phyloP scores from a whole-genome alignment of 768 basidiomycete species.

The Tricholoma flavovirens region DNA sequence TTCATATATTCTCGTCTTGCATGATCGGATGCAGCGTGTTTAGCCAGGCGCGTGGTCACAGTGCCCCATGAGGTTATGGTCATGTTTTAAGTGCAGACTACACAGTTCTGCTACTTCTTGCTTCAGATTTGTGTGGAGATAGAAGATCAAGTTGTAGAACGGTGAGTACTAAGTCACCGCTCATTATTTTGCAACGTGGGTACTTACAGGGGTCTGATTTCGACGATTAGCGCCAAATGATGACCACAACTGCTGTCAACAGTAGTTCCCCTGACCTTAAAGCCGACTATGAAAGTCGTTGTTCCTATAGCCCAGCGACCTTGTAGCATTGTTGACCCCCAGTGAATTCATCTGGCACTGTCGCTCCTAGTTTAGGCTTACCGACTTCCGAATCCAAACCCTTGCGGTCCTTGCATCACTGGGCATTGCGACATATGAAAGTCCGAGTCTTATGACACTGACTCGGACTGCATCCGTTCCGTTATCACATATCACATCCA shows the following conservation, averaged over 20 bases:
- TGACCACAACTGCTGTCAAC: background rate
- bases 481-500: background rate
- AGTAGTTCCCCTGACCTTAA: background rate
- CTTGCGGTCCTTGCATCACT: constrained; percentile 4
- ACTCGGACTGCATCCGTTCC: background rate
- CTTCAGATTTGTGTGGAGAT: background rate
- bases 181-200: background rate
- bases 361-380: background rate
- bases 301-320: background rate
- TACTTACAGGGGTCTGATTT: background rate
- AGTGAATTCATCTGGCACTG: background rate
- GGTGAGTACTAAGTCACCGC: background rate
- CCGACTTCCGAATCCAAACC: constrained; percentile 1
- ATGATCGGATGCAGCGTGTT: background rate
- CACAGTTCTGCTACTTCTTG: background rate
- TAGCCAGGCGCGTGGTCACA: background rate
- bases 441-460: constrained; percentile 15
- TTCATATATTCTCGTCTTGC: background rate
- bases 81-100: background rate
- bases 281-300: background rate
- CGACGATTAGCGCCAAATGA: background rate
- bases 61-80: background rate
- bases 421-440: constrained; percentile 9
- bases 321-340: background rate
- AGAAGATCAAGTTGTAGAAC: background rate